Conservation (phyloP, 768 basidiomycete species). For the Phylloporus arenicola region DNA sequence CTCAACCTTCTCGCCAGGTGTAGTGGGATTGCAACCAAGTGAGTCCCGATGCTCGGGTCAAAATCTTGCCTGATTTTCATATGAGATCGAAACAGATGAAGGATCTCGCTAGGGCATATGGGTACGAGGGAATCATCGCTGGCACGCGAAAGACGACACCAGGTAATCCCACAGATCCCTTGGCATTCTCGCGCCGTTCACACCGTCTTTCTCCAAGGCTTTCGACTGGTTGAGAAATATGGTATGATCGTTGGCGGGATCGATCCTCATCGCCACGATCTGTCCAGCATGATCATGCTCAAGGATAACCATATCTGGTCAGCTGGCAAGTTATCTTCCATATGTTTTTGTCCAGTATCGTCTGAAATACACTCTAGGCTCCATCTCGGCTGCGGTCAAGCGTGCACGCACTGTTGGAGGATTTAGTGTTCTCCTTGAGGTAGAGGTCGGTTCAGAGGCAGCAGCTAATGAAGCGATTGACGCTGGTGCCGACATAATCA, state of each 20-base stretch:
- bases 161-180: slow-evolving; percentile 34
- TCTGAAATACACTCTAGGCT: slow-evolving; percentile 45
- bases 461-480: slow-evolving; percentile 97
- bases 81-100: slow-evolving; percentile 76
- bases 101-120: slow-evolving; percentile 69
- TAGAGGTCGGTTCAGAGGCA: slow-evolving; percentile 83
- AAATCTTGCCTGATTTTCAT: background rate
- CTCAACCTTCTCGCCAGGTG: slow-evolving; percentile 92
- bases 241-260: slow-evolving; percentile 98
- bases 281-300: slow-evolving; percentile 99
- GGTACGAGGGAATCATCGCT: slow-evolving; percentile 84
- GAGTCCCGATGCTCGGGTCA: slow-evolving; percentile 21
- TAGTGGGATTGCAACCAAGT: slow-evolving; percentile 96
- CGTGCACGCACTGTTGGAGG: slow-evolving; percentile 87
- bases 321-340: slow-evolving; percentile 49
- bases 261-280: slow-evolving; percentile 90
- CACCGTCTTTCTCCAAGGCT: slow-evolving; percentile 46
- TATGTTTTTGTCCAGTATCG: background rate
- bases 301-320: slow-evolving; percentile 99
- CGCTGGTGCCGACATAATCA: slow-evolving; percentile 91
- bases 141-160: slow-evolving; percentile 98
- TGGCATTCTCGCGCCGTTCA: slow-evolving; percentile 3
- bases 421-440: slow-evolving; percentile 86
- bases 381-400: slow-evolving; percentile 82
- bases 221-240: slow-evolving; percentile 96